Base-by-base conservation (phyloP, 2,329 filamentous ascomycete species). In the Alternaria alternata region DNA sequence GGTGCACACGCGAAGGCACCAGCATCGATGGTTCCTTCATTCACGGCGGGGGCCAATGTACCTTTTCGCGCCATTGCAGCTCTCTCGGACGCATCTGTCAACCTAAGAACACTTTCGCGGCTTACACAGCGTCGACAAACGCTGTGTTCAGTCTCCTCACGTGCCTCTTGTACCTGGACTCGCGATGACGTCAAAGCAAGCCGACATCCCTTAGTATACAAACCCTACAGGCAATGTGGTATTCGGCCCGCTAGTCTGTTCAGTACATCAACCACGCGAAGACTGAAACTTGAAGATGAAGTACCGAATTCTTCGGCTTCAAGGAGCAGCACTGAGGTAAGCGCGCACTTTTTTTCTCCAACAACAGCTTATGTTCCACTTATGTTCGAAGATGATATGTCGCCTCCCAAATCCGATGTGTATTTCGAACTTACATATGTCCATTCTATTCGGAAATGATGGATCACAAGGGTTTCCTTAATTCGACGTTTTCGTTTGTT, bases 81-180 rank as follows among this genome's bases (percentile, higher is more conserved):
- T 48, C 38, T 59, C n/a, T 36, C 58, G 11, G 18, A 54, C 4
- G 57, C 66, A 18, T 63, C 61, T 34, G 47, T 53, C 36, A 38
- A 65, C 16, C 32, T 59, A 24, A 52, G 43, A 53, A 51, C 42
- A 26, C 26, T 62, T 11, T 48, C 53, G 11, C 65, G 62, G 30
- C 56, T 67, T 53, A 54, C 65, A 34, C 63, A 42, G 53, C 44
- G 62, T 51, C 59, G 61, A 22, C 69, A 67, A 53, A 62, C 57
- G 63, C 51, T 73, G 61, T 61, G 63, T 46, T 58, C 55, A 51
- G 51, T 57, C 6, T 55, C 44, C 68, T 76, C 75, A 77, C 74
- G 74, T 77, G 75, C 74, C 51, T 71, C 64, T 3, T 70, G 56
- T 60, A 69, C 64, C 53, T 71, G 65, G 69, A 36, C 57, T 11